These are phyloP conservation scores for Penicillium taxi DNA, from an alignment of 495 filamentous ascomycete genomes.

Conservation along the genomic window DNA sequence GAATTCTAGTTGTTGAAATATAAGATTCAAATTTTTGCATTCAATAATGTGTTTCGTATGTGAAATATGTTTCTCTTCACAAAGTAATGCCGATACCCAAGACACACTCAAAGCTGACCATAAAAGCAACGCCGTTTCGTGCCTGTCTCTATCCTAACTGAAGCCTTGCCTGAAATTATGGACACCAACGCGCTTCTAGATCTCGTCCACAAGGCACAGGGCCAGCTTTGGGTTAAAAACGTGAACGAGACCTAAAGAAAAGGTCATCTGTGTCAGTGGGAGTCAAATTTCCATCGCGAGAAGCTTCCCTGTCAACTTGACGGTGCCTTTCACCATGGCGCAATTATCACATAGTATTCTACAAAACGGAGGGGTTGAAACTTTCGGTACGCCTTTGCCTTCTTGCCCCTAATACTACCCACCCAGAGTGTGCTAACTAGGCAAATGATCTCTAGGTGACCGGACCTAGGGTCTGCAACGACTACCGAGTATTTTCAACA, in stretches of 20 bases:
- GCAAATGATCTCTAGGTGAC: constrained; percentile 17
- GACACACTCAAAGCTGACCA: no score
- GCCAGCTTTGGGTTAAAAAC: constrained; percentile 28
- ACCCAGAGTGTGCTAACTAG: background rate
- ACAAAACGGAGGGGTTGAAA: background rate
- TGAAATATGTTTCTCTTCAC: no score
- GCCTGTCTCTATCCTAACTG: no score
- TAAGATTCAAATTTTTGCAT: no score
- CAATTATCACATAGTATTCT: constrained; percentile 1
- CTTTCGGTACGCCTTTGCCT: background rate
- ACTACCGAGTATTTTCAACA: constrained; percentile 29
- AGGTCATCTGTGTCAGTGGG: constrained; percentile 27
- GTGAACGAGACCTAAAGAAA: constrained; percentile 25
- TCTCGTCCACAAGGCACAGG: constrained; percentile 16
- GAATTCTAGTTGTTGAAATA: no score
- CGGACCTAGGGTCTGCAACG: constrained; percentile 22
- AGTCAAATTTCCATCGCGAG: constrained; percentile 30
- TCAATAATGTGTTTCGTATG: no score
- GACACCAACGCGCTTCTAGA: constrained; percentile 21
- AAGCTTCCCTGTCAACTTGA: constrained; percentile 27
- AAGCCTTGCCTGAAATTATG: constrained; percentile 7
- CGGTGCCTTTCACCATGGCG: constrained; percentile 25
- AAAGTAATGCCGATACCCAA: no score
- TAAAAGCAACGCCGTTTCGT: no score
- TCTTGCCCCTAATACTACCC: background rate